Conservation (phyloP, 495 filamentous ascomycete genomes). For the Neurospora sp. region DNA sequence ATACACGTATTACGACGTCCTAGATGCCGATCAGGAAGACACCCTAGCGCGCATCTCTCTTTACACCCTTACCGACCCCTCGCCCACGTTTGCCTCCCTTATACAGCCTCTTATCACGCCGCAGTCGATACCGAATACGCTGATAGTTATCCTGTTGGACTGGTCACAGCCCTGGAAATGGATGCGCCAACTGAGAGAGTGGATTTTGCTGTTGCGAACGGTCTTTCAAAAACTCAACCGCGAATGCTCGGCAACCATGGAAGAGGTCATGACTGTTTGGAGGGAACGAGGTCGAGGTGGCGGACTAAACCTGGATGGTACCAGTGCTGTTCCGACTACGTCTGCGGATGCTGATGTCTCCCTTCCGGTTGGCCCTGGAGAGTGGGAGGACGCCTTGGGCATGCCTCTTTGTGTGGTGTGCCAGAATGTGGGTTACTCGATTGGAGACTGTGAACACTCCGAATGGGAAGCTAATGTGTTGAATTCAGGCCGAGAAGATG, state of each 20-base stretch:
- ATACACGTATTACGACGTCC: constrained; percentile 90
- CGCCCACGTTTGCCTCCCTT: constrained; percentile 71
- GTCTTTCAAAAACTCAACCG: constrained; percentile 65
- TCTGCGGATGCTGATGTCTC: constrained; percentile 48
- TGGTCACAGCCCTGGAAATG: constrained; percentile 92
- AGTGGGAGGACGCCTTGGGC: constrained; percentile 89
- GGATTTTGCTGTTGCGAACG: constrained; percentile 71
- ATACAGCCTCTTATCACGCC: constrained; percentile 78
- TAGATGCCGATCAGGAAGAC: constrained; percentile 94
- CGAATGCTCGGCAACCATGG: constrained; percentile 69
- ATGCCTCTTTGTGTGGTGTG: constrained; percentile 87
- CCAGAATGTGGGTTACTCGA: constrained; percentile 59
- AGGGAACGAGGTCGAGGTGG: constrained; percentile 46
- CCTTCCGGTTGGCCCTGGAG: constrained; percentile 75
- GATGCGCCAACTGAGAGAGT: constrained; percentile 77
- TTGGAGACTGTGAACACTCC: too few species aligned
- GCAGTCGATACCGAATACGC: constrained; percentile 73
- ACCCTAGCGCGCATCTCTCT: constrained; percentile 84
- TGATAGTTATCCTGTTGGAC: constrained; percentile 81
- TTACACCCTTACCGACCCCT: constrained; percentile 77
- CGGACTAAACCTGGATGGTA: constrained; percentile 39
- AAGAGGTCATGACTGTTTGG: constrained; percentile 65
- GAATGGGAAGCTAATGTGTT: constrained; percentile 14
- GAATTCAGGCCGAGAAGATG: constrained; percentile 69
- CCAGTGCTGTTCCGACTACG: constrained; percentile 26